These are phyloP conservation scores for Aspergillus carlsbadensis DNA, from an alignment of 495 filamentous ascomycete genomes.

Conservation along the genomic window DNA sequence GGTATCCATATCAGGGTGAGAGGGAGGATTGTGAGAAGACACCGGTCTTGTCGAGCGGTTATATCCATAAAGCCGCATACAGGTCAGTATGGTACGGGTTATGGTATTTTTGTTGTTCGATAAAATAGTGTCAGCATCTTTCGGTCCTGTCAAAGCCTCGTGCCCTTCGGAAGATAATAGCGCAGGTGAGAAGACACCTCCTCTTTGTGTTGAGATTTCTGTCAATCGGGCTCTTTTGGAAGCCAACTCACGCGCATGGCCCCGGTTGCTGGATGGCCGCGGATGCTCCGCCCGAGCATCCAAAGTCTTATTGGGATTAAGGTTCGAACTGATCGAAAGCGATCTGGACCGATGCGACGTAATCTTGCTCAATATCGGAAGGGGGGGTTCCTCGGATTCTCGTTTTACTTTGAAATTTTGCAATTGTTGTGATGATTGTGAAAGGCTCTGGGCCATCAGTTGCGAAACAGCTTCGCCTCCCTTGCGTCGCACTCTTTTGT, in stretches of 20 bases:
- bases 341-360: slow-evolving; percentile 36
- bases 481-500: slow-evolving; percentile 50
- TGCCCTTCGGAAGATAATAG: slow-evolving; percentile 20
- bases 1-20: slow-evolving; percentile 19
- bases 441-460: slow-evolving; percentile 47
- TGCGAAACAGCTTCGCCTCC: slow-evolving; percentile 58
- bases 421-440: slow-evolving; percentile 36
- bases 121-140: slow-evolving; percentile 37
- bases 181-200: slow-evolving; percentile 17
- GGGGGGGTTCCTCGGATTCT: slow-evolving; percentile 38
- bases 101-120: slow-evolving; percentile 44
- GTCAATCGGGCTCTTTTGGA: slow-evolving; percentile 26
- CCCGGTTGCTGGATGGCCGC: slow-evolving; percentile 24
- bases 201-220: slow-evolving; percentile 21
- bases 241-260: slow-evolving; percentile 13
- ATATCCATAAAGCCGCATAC: slow-evolving; percentile 63
- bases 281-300: slow-evolving; percentile 16
- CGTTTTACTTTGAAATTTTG: slow-evolving; percentile 38
- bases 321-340: slow-evolving; percentile 36
- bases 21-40: slow-evolving; percentile 18
- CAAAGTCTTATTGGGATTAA: slow-evolving; percentile 24
- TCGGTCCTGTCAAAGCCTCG: slow-evolving; percentile 18
- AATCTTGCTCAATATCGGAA: slow-evolving; percentile 34
- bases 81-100: slow-evolving; percentile 54
- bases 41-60: slow-evolving; percentile 41